Evolutionary conservation across 2,329 filamentous ascomycete genomes (phyloP).

Genomic region (Hymenoscyphus salicellus): DNA sequence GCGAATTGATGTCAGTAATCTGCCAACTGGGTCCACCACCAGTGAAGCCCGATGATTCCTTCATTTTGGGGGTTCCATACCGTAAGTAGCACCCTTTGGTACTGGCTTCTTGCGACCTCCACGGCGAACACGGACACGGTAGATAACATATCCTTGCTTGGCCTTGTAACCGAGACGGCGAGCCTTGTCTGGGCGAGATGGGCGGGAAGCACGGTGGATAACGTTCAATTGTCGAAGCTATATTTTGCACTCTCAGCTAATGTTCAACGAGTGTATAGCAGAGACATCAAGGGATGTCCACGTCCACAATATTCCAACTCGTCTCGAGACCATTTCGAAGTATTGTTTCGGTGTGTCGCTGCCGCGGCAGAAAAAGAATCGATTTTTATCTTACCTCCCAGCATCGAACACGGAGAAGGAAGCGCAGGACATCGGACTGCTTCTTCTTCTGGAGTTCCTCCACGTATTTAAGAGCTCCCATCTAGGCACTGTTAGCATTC

Average conservation of each 20-base stretch:
- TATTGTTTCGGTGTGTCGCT: slow-evolving; percentile 30
- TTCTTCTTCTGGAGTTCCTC: slow-evolving; percentile 99
- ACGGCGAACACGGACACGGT: slow-evolving; percentile 96
- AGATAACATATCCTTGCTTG: slow-evolving; percentile 99
- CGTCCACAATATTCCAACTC: slow-evolving; percentile 32
- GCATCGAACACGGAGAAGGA: slow-evolving; percentile 99
- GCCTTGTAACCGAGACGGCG: slow-evolving; percentile 99
- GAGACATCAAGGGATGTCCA: slow-evolving; percentile 32
- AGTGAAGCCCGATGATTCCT: not conserved
- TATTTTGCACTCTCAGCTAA: slow-evolving; percentile 98
- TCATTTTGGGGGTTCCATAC: slow-evolving; percentile 54
- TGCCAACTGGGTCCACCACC: not conserved
- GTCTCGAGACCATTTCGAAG: slow-evolving; percentile 33
- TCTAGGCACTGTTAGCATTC: not conserved
- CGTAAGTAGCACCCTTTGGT: slow-evolving; percentile 97
- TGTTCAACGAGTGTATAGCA: slow-evolving; percentile 19
- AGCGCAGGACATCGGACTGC: slow-evolving; percentile 99
- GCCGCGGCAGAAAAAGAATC: slow-evolving; percentile 37
- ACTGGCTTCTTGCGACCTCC: slow-evolving; percentile 98
- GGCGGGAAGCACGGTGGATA: slow-evolving; percentile 97
- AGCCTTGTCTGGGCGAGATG: slow-evolving; percentile 98
- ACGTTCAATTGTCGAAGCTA: slow-evolving; percentile 99
- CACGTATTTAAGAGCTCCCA: slow-evolving; percentile 72
- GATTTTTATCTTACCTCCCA: slow-evolving; percentile 82
- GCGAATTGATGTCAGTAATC: slow-evolving; percentile 1